A percentile compares a stretch with the other conserved stretches of the same genome.
phyloP scores from a whole-genome alignment of 768 basidiomycete species.

The Lactarius indigo region DNA sequence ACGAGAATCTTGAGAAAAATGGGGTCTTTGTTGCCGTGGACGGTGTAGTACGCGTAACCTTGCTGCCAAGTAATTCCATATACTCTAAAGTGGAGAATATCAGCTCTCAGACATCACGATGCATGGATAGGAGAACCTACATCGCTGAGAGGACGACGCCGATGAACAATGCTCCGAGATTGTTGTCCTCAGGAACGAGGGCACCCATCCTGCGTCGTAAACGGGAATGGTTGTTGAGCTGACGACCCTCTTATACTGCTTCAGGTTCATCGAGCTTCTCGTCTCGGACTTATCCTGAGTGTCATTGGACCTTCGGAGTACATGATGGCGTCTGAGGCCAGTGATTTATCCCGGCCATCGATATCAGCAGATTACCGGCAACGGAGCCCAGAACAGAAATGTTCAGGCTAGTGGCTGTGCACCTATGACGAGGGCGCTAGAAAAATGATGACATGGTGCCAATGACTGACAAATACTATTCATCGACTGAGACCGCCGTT shows the following conservation, averaged over 20 bases:
- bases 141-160: background rate
- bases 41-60: background rate
- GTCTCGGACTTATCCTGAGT: background rate
- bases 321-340: background rate
- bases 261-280: background rate
- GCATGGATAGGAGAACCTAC: background rate
- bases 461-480: background rate
- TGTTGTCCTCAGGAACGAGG: background rate
- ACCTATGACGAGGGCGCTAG: background rate
- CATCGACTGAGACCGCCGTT: no score
- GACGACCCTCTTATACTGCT: background rate
- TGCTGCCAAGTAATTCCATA: constrained; percentile 5
- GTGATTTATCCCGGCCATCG: background rate
- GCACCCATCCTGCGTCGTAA: background rate
- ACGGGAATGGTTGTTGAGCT: background rate
- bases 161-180: background rate
- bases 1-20: background rate
- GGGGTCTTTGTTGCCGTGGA: background rate
- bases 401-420: background rate
- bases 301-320: background rate
- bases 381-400: background rate
- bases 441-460: background rate
- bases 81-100: background rate
- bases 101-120: background rate
- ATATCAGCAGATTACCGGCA: background rate